Percentiles rank a stretch among this genome's conserved stretches.
Conservation (phyloP, 2,329 filamentous ascomycete genomes). For the Ascochyta rabiei region DNA sequence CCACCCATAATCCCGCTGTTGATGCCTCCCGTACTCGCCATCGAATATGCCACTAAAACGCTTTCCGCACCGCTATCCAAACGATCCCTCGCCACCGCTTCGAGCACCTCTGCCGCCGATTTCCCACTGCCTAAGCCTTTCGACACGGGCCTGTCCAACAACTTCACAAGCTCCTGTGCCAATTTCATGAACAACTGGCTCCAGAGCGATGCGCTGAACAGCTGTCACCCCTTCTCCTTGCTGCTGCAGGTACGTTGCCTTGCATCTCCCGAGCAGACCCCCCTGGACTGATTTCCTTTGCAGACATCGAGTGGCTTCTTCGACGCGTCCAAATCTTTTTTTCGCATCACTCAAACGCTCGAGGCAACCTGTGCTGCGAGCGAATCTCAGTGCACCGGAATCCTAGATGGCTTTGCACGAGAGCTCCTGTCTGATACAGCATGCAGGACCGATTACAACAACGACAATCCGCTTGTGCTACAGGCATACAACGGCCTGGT, state of each 20-base stretch:
- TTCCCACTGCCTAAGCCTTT: slow-evolving; percentile 52
- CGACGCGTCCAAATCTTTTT: slow-evolving; percentile 71
- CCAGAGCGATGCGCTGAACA: slow-evolving; percentile 67
- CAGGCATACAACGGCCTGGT: slow-evolving; percentile 77
- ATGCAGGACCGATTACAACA: slow-evolving; percentile 74
- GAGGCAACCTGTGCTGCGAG: slow-evolving; percentile 78
- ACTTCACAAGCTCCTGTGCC: slow-evolving; percentile 65
- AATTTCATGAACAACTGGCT: slow-evolving; percentile 73
- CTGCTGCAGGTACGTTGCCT: slow-evolving; percentile 70
- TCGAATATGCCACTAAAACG: slow-evolving; percentile 33
- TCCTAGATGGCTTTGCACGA: slow-evolving; percentile 69
- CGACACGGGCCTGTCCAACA: slow-evolving; percentile 57
- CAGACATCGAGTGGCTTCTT: slow-evolving; percentile 88
- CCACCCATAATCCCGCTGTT: slow-evolving; percentile 37
- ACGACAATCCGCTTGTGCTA: slow-evolving; percentile 71
- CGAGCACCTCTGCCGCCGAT: slow-evolving; percentile 22
- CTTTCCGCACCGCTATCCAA: slow-evolving; percentile 32
- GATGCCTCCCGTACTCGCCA: slow-evolving; percentile 41
- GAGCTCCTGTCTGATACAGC: slow-evolving; percentile 67
- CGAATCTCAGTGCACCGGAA: slow-evolving; percentile 66
- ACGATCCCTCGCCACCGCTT: slow-evolving; percentile 34
- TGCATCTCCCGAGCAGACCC: neutral
- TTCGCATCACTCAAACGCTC: slow-evolving; percentile 76
- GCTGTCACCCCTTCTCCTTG: slow-evolving; percentile 83
- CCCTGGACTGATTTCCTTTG: slow-evolving; percentile 11